These are phyloP conservation scores for Fusarium drepaniforme DNA, from an alignment of 2,329 filamentous ascomycete species.

Conservation along the genomic window DNA sequence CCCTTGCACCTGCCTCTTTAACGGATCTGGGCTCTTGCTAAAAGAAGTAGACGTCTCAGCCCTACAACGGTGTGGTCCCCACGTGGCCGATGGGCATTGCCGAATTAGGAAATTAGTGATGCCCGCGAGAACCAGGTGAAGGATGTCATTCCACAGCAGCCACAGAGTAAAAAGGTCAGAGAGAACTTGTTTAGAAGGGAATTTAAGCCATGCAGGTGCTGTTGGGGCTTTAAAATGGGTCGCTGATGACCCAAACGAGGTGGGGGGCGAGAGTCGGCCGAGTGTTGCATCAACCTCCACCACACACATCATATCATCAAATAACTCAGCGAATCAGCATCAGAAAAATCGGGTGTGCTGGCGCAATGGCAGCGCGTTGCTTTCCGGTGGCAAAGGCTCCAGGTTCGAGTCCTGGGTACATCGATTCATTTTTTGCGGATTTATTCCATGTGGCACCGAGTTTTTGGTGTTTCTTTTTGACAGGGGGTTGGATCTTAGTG, in stretches of 20 bases:
- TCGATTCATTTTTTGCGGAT: not conserved
- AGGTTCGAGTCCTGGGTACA: slow-evolving; percentile 52
- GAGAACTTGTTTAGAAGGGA: not conserved
- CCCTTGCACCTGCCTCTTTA: not conserved
- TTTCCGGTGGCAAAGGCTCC: slow-evolving; percentile 52
- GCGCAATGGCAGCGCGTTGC: slow-evolving; percentile 47
- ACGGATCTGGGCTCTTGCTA: not conserved
- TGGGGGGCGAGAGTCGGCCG: not conserved
- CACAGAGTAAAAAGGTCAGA: too few relatives aligned
- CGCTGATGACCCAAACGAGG: not conserved
- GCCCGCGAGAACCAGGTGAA: not conserved
- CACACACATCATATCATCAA: not conserved
- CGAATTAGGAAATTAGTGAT: not conserved
- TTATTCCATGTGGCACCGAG: not conserved
- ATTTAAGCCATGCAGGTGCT: not conserved
- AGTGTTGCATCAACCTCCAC: not conserved
- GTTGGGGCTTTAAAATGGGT: not conserved
- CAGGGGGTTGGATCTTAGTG: not conserved
- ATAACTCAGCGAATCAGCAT: fast-evolving
- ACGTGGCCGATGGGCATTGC: not conserved
- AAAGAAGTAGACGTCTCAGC: not conserved
- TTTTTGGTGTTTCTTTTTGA: not conserved
- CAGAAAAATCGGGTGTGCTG: not conserved
- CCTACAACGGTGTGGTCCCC: not conserved
- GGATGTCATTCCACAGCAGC: not conserved